Percentiles rank a stretch among this genome's conserved stretches.
Evolutionary conservation across 805 yeast genomes (phyloP).

Genomic region (Tetrapisispora pingtungensis): DNA sequence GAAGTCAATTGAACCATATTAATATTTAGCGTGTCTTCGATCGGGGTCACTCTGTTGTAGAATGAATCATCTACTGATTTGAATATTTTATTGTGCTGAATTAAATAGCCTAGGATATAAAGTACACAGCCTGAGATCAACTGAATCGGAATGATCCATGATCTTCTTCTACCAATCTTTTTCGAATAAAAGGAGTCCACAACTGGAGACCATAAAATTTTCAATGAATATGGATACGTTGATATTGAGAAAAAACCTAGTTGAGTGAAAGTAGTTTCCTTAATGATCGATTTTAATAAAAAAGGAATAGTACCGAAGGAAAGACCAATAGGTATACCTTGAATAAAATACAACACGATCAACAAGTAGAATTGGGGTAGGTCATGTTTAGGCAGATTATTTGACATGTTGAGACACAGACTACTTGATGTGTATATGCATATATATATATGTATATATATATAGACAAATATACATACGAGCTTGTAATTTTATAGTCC

Average conservation of each 20-base stretch:
- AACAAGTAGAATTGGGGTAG: slow-evolving; percentile 66
- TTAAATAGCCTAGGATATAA: slow-evolving; percentile 45
- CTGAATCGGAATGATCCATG: slow-evolving; percentile 95
- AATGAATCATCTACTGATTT: slow-evolving; percentile 27
- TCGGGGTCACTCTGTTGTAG: slow-evolving; percentile 9
- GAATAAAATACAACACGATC: slow-evolving; percentile 68
- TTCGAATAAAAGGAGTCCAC: slow-evolving; percentile 76
- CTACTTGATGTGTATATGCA: too few species aligned
- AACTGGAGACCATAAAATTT: slow-evolving; percentile 89
- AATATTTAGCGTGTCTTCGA: slow-evolving; percentile 5
- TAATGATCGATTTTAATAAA: slow-evolving; percentile 53
- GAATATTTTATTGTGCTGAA: slow-evolving; percentile 40
- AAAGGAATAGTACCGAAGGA: slow-evolving; percentile 95
- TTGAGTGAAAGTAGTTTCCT: slow-evolving; percentile 70
- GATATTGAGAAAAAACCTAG: slow-evolving; percentile 88
- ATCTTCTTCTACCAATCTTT: slow-evolving; percentile 67
- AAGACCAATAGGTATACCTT: slow-evolving; percentile 94
- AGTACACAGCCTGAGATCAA: slow-evolving; percentile 62
- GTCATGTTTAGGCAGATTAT: slow-evolving; percentile 36
- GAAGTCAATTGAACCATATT: slow-evolving; percentile 41
- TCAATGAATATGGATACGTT: slow-evolving; percentile 87
- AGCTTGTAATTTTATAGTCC: too few species aligned
- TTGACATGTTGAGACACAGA: too few species aligned
- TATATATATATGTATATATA: too few species aligned
- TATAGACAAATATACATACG: too few species aligned